Evolutionary conservation across 2,329 filamentous ascomycete species (phyloP), one percentile per base, ranked within the genome.

Genomic region (Lasiodiplodia gonubiensis): DNA sequence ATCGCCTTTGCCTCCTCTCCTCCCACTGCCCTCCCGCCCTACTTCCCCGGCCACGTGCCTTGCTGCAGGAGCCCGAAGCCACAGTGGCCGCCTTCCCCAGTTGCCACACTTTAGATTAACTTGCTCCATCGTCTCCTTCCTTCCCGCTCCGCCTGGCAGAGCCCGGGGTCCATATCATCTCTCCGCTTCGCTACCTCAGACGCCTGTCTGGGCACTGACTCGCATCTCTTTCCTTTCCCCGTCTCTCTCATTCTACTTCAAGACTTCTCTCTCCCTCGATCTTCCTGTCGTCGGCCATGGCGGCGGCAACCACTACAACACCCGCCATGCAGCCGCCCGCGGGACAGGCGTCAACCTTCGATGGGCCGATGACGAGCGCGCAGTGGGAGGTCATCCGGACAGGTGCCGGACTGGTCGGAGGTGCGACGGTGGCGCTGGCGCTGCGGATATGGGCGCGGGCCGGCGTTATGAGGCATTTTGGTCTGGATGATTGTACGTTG

Each of bases 51-150:
- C 42, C 42, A 46, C 42, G 21, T 46, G 42, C 42, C 42, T 46
- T 46, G 33, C 16, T 37, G 33, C 53, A 57, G 53, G n/a, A 55
- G 12, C 10, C 52, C n/a, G 52, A 30, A 35, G 16, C 53, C 35
- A 35, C 53, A 39, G 27, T n/a, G 39, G n/a, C 18, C 33, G 30
- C 52, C 27, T 35, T 54, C 27, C 51, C 25, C 16, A 4, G 16
- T 59, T 37, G 55, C 55, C 55, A 59, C 55, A 46, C 37, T 46
- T 59, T 59, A 59, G 55, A 59, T 59, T 59, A 35, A 55, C 42
- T 21, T 42, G 49, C 49, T 30, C 46, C 23, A 59, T 39, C 53
- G 39, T 21, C 21, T 46, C 7, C 52, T 30, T 18, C 51, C 35
- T n/a, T 27, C 12, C 54, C 18, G 42, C 35, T 35, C 55, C 37